A percentile compares a stretch with the other conserved stretches of the same genome.
Evolutionary conservation across 371 early-diverging fungal genomes (phyloP).

Genomic region (Dentiscutata heterogama): DNA sequence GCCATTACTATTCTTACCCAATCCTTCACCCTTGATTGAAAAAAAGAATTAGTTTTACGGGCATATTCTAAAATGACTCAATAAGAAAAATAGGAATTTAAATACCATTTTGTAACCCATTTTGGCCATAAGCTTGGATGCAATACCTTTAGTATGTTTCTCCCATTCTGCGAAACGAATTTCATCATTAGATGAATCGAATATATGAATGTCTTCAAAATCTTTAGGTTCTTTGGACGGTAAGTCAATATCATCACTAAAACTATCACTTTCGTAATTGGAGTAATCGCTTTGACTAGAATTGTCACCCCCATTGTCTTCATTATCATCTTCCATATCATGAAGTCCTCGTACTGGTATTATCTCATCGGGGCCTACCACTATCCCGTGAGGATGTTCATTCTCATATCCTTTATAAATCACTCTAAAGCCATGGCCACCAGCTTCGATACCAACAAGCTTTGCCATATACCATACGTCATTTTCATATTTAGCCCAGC

Average conservation of each 20-base stretch:
- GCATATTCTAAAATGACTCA: not conserved
- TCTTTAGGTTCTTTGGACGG: not conserved
- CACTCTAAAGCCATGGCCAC: conserved; percentile 11
- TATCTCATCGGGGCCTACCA: conserved; percentile 22
- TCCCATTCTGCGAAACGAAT: conserved; percentile 32
- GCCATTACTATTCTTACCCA: conserved; percentile 29
- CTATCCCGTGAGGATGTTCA: conserved; percentile 19
- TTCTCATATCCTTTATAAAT: conserved; percentile 30
- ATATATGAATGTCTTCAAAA: not conserved
- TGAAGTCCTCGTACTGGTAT: conserved; percentile 16
- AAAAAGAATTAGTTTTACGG: not conserved
- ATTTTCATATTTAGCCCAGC: conserved; percentile 24
- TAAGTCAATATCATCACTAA: conserved; percentile 15
- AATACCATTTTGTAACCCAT: conserved; percentile 43
- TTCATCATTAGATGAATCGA: not conserved
- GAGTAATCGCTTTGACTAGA: not conserved
- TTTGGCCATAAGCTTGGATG: conserved; percentile 6
- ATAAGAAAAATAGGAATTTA: not conserved
- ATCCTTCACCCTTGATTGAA: conserved; percentile 27
- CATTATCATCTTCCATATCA: not conserved
- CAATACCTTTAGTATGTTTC: conserved; percentile 34
- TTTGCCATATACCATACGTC: conserved; percentile 38
- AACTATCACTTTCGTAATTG: conserved; percentile 5
- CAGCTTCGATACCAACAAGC: not conserved
- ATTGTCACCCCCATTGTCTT: not conserved